These are phyloP conservation scores for Sisymbrium altissimum DNA, from an alignment of 345 rosid genomes.

Conservation along the genomic window DNA sequence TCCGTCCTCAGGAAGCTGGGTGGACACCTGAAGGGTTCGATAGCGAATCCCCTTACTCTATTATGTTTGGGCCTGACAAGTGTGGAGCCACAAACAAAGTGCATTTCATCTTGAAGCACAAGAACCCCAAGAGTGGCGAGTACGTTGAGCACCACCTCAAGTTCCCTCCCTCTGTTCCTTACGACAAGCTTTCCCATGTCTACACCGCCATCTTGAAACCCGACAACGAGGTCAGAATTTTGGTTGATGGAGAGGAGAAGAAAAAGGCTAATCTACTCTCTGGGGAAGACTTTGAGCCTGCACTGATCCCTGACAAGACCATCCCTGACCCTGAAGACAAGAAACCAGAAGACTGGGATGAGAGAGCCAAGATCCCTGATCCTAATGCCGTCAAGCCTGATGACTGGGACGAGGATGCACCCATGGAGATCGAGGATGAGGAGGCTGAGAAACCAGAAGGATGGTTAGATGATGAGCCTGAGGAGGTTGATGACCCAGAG, in stretches of 20 bases:
- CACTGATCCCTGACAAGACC: slow-evolving; percentile 73
- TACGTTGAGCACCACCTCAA: slow-evolving; percentile 79
- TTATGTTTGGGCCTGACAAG: slow-evolving; percentile 93
- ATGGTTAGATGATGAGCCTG: slow-evolving; percentile 89
- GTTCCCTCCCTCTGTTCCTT: slow-evolving; percentile 74
- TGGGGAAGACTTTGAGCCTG: slow-evolving; percentile 73
- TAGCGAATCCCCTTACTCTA: slow-evolving; percentile 76
- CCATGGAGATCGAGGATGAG: slow-evolving; percentile 76
- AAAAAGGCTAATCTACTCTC: slow-evolving; percentile 68
- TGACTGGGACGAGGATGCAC: slow-evolving; percentile 95
- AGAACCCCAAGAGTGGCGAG: slow-evolving; percentile 86
- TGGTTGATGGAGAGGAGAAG: slow-evolving; percentile 83
- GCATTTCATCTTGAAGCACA: slow-evolving; percentile 81
- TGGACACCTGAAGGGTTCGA: slow-evolving; percentile 64
- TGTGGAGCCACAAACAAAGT: slow-evolving; percentile 89
- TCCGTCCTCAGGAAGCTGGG: slow-evolving; percentile 74
- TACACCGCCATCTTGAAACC: slow-evolving; percentile 79
- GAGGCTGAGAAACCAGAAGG: slow-evolving; percentile 91
- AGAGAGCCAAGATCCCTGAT: slow-evolving; percentile 75
- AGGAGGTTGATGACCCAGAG: slow-evolving; percentile 83
- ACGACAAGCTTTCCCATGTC: slow-evolving; percentile 77
- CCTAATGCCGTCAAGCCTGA: slow-evolving; percentile 72
- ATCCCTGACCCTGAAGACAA: slow-evolving; percentile 89
- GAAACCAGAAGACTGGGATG: slow-evolving; percentile 92
- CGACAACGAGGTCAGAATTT: slow-evolving; percentile 58